phyloP scores from a whole-genome alignment of 75 land plant genomes.

The Sequoiadendron giganteum region DNA sequence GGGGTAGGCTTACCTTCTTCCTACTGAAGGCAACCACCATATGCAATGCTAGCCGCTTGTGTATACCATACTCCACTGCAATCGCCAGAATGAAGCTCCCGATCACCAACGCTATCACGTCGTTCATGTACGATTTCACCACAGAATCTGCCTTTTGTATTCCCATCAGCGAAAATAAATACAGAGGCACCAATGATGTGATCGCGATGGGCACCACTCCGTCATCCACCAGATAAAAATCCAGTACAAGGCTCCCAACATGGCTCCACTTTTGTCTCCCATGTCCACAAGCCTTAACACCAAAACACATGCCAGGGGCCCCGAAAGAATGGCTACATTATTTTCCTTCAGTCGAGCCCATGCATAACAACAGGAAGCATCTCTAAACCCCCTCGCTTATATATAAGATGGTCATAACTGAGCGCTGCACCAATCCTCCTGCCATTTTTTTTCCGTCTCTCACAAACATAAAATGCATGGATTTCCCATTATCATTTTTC shows the following conservation, averaged over 20 bases:
- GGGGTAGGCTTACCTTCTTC: conserved; percentile 56
- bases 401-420: too few species aligned
- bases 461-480: too few species aligned
- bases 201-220: conserved; percentile 83
- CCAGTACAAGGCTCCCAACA: conserved; percentile 79
- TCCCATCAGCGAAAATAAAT: conserved; percentile 71
- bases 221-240: conserved; percentile 84
- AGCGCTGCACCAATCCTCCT: too few species aligned
- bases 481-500: too few species aligned
- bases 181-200: conserved; percentile 80
- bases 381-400: too few species aligned
- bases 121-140: conserved; percentile 73
- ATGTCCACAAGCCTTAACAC: conserved; percentile 31
- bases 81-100: conserved; percentile 89
- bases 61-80: conserved; percentile 79
- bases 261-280: conserved; percentile 27
- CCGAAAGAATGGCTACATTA: conserved; percentile 24
- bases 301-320: conserved; percentile 43
- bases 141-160: conserved; percentile 63
- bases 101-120: conserved; percentile 70
- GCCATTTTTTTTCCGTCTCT: too few species aligned
- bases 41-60: conserved; percentile 74
- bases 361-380: too few species aligned
- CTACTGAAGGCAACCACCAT: conserved; percentile 64
- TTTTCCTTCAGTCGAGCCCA: too few species aligned